Evolutionary conservation across 805 yeast species (phyloP), one percentile per base, ranked within the genome.

Genomic region (Kluyveromyces wickerhamii): DNA sequence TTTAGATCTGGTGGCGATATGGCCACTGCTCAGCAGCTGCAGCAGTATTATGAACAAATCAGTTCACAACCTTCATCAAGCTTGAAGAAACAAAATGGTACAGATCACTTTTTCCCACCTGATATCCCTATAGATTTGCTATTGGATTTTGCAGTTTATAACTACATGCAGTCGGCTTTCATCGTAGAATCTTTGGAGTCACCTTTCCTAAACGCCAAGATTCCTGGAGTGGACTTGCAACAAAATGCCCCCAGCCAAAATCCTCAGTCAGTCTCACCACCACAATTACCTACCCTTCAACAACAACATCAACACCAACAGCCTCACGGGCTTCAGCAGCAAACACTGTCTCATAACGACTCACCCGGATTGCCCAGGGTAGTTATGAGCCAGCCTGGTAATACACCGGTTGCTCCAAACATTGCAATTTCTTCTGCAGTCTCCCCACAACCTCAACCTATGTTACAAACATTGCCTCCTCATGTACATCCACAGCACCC

Each of bases 101-200:
- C 33, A 11, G 33, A 30, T 16, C 33, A 30, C n/a, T 20, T 30
- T 11, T 15, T 30, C 13, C 26, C 33, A n/a, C 48, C 50, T 8
- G 45, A 52, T 34, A 36, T 52, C 4, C 53, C 54, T 14, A 36
- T 50, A 16, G 40, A 42, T 18, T 23, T 45, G 9, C 25, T 49
- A 13, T 39, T 51, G 2, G 51, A 48, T n/a, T 39, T 50, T 6
- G 31, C 38, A 15, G 38, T 41, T 5, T 42, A 45, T 22, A 16
- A 30, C 21, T 21, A 30, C 26, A 30, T 30, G 33, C 28, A 32
- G 24, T 24, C 29, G 10, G 28, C 29, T 12, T 24, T 32, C 21
- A 17, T 22, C 6, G 35, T 32, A 10, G 28, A 23, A 32, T 24
- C 29, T 10, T 19, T 32, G 11, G 21, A 23, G 16, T 24, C 22